These are phyloP conservation scores for Trifolium subterraneum DNA, from an alignment of 306 rosid genomes.

Conservation along the genomic window DNA sequence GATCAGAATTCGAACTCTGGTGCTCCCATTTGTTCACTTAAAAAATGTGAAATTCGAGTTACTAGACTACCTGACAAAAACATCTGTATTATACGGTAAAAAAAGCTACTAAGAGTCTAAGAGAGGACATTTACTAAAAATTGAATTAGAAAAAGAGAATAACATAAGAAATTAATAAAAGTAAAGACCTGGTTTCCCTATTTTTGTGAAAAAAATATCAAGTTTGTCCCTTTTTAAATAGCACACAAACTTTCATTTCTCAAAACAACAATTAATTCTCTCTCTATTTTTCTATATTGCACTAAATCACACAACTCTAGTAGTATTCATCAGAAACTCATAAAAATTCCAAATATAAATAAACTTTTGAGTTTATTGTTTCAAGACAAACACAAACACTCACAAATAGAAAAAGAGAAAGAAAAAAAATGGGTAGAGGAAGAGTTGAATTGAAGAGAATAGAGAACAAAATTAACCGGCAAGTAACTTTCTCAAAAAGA, in stretches of 20 bases:
- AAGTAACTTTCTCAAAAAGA: slow-evolving; percentile 63
- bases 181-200: slow-evolving; percentile 58
- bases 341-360: slow-evolving; percentile 26
- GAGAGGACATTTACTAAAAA: slow-evolving; percentile 43
- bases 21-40: too few species aligned
- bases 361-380: slow-evolving; percentile 37
- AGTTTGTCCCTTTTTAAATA: slow-evolving; percentile 52
- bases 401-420: slow-evolving; percentile 35
- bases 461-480: slow-evolving; percentile 69
- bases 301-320: slow-evolving; percentile 34
- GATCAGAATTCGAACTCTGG: too few species aligned
- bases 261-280: not conserved
- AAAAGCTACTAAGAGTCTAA: not conserved
- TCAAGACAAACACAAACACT: slow-evolving; percentile 19
- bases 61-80: too few species aligned
- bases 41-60: too few species aligned
- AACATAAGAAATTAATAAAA: slow-evolving; percentile 31
- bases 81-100: too few species aligned
- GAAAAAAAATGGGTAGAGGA: slow-evolving; percentile 77
- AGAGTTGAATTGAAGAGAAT: slow-evolving; percentile 88
- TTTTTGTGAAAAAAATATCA: slow-evolving; percentile 52
- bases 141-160: slow-evolving; percentile 50
- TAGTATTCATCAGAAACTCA: slow-evolving; percentile 4
- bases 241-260: slow-evolving; percentile 50
- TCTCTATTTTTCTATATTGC: slow-evolving; percentile 28